Percentiles rank a stretch among this genome's conserved stretches.
These are phyloP conservation scores for Fraxinus floribunda DNA, from an alignment of 305 asterid species.

Conservation along the genomic window DNA sequence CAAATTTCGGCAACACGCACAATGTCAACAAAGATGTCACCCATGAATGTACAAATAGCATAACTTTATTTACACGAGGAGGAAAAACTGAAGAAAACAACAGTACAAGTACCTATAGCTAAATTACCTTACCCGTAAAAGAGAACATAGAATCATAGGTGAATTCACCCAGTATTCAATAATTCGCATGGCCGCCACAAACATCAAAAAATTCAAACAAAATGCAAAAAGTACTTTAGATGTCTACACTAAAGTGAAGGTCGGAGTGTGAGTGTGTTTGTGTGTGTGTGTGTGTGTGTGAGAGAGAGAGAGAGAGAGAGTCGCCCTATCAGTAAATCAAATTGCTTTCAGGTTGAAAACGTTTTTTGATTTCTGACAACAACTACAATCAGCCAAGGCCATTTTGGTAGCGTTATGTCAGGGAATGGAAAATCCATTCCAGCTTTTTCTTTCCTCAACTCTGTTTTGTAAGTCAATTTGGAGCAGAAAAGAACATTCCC, in stretches of 20 bases:
- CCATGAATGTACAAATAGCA: background rate
- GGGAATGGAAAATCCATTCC: background rate
- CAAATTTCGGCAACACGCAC: background rate
- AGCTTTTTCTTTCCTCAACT: background rate
- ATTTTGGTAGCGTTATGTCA: background rate
- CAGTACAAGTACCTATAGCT: background rate
- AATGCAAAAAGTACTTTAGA: background rate
- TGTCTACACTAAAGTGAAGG: background rate
- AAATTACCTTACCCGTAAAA: background rate
- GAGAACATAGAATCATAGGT: background rate
- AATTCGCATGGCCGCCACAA: background rate
- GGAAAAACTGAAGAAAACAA: background rate
- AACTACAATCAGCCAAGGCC: background rate
- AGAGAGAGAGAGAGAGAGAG: background rate
- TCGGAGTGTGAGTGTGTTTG: background rate
- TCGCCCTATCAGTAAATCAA: background rate
- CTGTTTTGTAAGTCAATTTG: background rate
- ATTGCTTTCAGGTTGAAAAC: background rate
- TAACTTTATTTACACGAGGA: background rate
- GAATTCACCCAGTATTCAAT: background rate
- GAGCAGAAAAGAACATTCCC: background rate
- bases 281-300: background rate
- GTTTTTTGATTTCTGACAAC: background rate
- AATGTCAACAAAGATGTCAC: background rate
- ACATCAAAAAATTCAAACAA: background rate